These are phyloP conservation scores for Polyplosphaeria fusca DNA, from an alignment of 495 filamentous ascomycete species.

Conservation along the genomic window DNA sequence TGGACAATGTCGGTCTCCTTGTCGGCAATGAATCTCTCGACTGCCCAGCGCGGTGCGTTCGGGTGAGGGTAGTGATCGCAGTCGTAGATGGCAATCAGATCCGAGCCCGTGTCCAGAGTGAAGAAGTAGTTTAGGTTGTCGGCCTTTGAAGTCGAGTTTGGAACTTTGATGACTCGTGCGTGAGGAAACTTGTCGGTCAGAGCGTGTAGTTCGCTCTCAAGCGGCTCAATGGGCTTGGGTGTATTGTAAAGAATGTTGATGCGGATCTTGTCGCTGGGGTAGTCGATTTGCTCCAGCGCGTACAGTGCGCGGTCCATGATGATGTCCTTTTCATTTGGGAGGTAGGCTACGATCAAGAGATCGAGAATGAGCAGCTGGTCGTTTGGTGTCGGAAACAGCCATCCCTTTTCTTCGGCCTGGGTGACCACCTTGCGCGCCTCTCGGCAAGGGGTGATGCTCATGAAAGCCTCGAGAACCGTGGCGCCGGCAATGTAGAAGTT, in stretches of 20 bases:
- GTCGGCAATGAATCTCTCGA: slow-evolving; percentile 40
- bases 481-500: slow-evolving; percentile 42
- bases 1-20: slow-evolving; percentile 43
- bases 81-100: slow-evolving; percentile 45
- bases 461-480: slow-evolving; percentile 43
- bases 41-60: slow-evolving; percentile 43
- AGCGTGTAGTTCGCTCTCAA: slow-evolving; percentile 38
- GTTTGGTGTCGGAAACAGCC: slow-evolving; percentile 42
- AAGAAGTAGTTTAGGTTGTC: slow-evolving; percentile 47
- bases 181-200: slow-evolving; percentile 31
- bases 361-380: slow-evolving; percentile 41
- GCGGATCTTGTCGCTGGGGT: slow-evolving; percentile 41
- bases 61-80: slow-evolving; percentile 46
- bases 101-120: slow-evolving; percentile 38
- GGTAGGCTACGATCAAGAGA: slow-evolving; percentile 45
- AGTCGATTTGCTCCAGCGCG: slow-evolving; percentile 42
- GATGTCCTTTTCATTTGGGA: slow-evolving; percentile 47
- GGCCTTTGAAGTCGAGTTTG: slow-evolving; percentile 43
- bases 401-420: slow-evolving; percentile 38
- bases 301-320: slow-evolving; percentile 43
- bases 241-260: slow-evolving; percentile 47
- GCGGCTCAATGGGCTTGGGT: slow-evolving; percentile 39
- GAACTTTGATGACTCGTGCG: slow-evolving; percentile 42
- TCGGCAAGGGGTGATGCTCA: slow-evolving; percentile 36
- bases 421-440: slow-evolving; percentile 37